Conservation (phyloP, 257 asterid genomes). For the Osmanthus fragrans region DNA sequence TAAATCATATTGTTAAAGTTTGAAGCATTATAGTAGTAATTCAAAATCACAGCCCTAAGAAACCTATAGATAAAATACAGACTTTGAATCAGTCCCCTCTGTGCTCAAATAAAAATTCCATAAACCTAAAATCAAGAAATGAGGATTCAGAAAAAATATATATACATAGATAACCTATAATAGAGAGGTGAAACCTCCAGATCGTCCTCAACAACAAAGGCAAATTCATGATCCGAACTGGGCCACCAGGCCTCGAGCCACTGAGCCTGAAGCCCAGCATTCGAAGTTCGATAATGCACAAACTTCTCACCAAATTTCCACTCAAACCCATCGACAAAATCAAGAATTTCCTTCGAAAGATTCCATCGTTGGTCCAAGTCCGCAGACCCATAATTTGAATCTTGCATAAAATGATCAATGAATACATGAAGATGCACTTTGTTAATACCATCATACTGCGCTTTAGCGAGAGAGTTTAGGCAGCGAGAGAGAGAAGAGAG, state of each 20-base stretch:
- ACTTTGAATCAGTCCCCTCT: background rate
- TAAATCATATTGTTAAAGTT: slow-evolving; percentile 67
- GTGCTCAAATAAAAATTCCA: background rate
- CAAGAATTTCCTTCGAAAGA: slow-evolving; percentile 58
- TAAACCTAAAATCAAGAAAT: background rate
- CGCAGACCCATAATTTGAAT: slow-evolving; percentile 34
- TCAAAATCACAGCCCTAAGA: slow-evolving; percentile 61
- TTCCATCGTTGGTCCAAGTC: slow-evolving; percentile 53
- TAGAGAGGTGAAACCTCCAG: slow-evolving; percentile 85
- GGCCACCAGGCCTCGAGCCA: slow-evolving; percentile 87
- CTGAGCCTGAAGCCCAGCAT: slow-evolving; percentile 69
- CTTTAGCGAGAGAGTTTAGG: slow-evolving; percentile 68
- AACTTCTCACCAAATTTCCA: slow-evolving; percentile 75
- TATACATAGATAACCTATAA: slow-evolving; percentile 45
- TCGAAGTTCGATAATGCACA: slow-evolving; percentile 58
- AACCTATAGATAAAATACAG: slow-evolving; percentile 40
- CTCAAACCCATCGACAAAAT: slow-evolving; percentile 64
- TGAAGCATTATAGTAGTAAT: slow-evolving; percentile 58
- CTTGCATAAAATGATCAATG: slow-evolving; percentile 64
- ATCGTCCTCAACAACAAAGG: slow-evolving; percentile 96
- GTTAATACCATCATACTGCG: slow-evolving; percentile 63
- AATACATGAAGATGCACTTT: slow-evolving; percentile 73
- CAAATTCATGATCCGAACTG: slow-evolving; percentile 62
- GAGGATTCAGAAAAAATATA: background rate
- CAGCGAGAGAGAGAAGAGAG: slow-evolving; percentile 81